Conservation (phyloP, 2,329 filamentous ascomycete genomes). For the Botrytis aclada region DNA sequence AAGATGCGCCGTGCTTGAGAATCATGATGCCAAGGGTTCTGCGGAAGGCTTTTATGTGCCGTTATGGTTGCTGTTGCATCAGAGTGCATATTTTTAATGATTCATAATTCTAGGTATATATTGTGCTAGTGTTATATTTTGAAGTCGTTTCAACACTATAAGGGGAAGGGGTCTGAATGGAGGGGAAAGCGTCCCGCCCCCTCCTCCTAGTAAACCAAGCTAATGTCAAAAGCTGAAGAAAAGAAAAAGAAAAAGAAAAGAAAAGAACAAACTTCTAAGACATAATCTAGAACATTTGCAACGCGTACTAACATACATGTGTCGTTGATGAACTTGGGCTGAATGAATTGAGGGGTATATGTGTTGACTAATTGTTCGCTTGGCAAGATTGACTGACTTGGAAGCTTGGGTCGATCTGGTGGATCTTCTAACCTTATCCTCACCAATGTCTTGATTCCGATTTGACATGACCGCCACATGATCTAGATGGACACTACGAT, state of each 20-base stretch:
- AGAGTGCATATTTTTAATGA: background rate
- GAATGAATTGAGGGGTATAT: background rate
- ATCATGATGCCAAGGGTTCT: background rate
- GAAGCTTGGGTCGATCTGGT: too few species aligned
- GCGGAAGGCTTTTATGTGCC: background rate
- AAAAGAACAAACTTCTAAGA: background rate
- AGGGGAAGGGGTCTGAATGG: background rate
- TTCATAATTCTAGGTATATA: background rate
- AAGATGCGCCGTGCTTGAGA: background rate
- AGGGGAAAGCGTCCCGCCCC: background rate
- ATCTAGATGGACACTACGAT: background rate
- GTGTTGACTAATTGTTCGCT: background rate
- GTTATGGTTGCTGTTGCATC: background rate
- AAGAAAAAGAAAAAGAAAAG: background rate
- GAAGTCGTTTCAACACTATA: background rate
- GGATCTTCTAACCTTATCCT: background rate
- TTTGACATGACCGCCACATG: background rate
- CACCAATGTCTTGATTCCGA: background rate
- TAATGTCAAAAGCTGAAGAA: background rate
- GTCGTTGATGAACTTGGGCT: background rate
- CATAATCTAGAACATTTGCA: background rate
- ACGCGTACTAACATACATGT: background rate
- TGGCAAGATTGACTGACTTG: background rate
- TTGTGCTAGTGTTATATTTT: background rate
- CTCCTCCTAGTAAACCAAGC: background rate